Base-by-base conservation (phyloP, 225 moss, liverwort and hornwort species). In the Polytrichum formosum region DNA sequence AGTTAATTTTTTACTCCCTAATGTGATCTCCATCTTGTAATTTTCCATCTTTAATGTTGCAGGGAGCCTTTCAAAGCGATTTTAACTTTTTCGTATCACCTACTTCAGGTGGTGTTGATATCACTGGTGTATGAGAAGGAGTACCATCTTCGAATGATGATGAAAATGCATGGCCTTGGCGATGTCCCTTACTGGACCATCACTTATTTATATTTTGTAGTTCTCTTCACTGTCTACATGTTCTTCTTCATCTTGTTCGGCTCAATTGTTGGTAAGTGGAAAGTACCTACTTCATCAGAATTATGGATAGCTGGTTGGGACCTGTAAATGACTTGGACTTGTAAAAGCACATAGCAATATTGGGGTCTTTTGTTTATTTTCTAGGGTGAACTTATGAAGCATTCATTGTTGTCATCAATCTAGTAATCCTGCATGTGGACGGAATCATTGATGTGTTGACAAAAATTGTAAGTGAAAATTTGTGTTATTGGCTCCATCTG, bases 101-200 rank as follows among this genome's bases (percentile, higher is more conserved):
- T 37, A 37, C 37, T 16, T 26, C 54, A 88, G 88, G 80, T 85
- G 27, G 75, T 85, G 23, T 28, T 85, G 76, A 64, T 73, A 1
- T 37, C 80, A 55, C 64, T 89, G 66, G 81, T 89, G 1, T 89
- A 85, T 68, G 88, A 89, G 67, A 89, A 89, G 64, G 74, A 89
- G 65, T 67, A 67, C 27, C 78, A 81, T 35, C 80, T 89, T 19
- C 82, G 88, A 20, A 89, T 85, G 21, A 89, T 89, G 88, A 89
- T 89, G 88, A 89, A 89, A 74, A 89, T 89, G 88, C 88, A 89
- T 59, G 88, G 88, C 16, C 71, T 89, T 20, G 88, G 88, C 16
- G 85, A 85, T 73, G 64, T 70, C 19, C 76, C 88, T 18, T 89
- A 89, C 56, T 89, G 88, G 88, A 31, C 79, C 37, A 83, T 89